Evolutionary conservation across 345 rosid species (phyloP).

Genomic region (Citrus sinensis): DVS_A1.0 CM039166.1:17899001-17899500

Average conservation of each 20-base stretch:
- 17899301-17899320: conserved; percentile 34
- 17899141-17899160: not conserved
- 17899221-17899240: conserved; percentile 33
- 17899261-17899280: conserved; percentile 34
- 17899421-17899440: conserved; percentile 26
- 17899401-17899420: conserved; percentile 20
- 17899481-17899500: conserved; percentile 49
- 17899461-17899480: conserved; percentile 51
- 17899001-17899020: not conserved
- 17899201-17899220: conserved; percentile 21
- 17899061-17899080: conserved; percentile 5
- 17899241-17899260: conserved; percentile 23
- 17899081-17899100: conserved; percentile 10
- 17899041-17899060: not conserved
- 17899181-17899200: conserved; percentile 14
- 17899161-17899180: conserved; percentile 20
- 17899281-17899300: not conserved
- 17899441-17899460: conserved; percentile 45
- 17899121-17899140: not conserved
- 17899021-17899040: not conserved
- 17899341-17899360: conserved; percentile 40
- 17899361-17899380: conserved; percentile 47
- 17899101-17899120: conserved; percentile 10
- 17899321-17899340: conserved; percentile 32
- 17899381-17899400: conserved; percentile 35